phyloP scores from a whole-genome alignment of 106 monocot genomes.

The Dendrobium officinale region DNA sequence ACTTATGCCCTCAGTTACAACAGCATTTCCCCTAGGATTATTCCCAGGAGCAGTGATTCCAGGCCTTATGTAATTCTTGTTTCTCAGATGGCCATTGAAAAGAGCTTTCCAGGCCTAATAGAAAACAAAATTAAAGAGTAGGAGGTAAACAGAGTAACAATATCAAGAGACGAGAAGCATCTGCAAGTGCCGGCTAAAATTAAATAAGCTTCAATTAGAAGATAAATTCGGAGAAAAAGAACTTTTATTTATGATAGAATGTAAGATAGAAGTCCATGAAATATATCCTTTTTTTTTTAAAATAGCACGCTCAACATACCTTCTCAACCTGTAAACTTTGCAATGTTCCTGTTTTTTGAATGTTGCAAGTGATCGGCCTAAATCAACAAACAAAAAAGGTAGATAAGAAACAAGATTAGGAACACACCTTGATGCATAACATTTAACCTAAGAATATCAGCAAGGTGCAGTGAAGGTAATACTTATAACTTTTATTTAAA shows the following conservation, averaged over 20 bases:
- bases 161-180: not conserved
- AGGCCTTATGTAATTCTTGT: constrained; percentile 59
- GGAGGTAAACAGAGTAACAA: not conserved
- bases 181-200: not conserved
- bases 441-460: not conserved
- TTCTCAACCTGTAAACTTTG: constrained; percentile 47
- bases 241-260: not conserved
- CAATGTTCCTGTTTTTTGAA: constrained; percentile 42
- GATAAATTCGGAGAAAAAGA: not conserved
- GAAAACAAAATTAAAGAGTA: constrained; percentile 1
- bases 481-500: not conserved
- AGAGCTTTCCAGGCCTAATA: constrained; percentile 82
- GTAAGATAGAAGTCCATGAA: not conserved
- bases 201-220: not conserved
- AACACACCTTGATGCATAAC: not conserved
- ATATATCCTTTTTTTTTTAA: not conserved
- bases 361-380: constrained; percentile 40
- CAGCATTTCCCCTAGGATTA: constrained; percentile 8
- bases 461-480: not conserved
- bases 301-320: constrained; percentile 29
- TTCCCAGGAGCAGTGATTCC: constrained; percentile 45
- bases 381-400: constrained; percentile 6
- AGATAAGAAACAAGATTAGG: not conserved
- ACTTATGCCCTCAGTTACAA: constrained; percentile 8
- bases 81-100: constrained; percentile 27